Evolutionary conservation across 2,329 filamentous ascomycete species (phyloP).

Genomic region (Microascus cirrosus): DNA sequence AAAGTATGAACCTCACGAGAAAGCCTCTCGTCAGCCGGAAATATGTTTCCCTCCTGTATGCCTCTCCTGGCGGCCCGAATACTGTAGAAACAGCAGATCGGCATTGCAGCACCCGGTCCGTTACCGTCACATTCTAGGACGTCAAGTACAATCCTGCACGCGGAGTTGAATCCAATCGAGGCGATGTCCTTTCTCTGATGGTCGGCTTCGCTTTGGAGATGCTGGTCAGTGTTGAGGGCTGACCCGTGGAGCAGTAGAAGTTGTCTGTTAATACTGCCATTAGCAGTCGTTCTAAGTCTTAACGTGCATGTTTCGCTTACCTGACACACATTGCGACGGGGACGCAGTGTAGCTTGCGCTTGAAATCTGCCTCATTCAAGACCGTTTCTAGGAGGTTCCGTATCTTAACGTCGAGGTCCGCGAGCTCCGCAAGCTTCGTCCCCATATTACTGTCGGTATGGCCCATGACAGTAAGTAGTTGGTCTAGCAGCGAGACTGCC

Average conservation of each 20-base stretch:
- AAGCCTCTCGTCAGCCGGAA: background rate
- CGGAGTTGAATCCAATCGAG: background rate
- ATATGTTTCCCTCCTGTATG: background rate
- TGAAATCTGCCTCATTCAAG: background rate
- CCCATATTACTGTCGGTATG: background rate
- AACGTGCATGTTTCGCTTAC: background rate
- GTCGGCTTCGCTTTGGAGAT: background rate
- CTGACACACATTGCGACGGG: background rate
- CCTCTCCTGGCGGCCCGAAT: background rate
- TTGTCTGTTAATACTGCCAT: background rate
- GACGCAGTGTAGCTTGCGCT: background rate
- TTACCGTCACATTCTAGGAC: background rate
- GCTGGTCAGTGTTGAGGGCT: background rate
- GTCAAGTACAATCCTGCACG: background rate
- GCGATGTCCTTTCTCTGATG: background rate
- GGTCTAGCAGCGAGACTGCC: background rate
- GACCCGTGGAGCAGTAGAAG: background rate
- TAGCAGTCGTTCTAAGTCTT: background rate
- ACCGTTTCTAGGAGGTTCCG: background rate
- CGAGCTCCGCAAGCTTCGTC: background rate
- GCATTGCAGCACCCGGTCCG: background rate
- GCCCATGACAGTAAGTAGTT: background rate
- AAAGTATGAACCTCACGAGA: background rate
- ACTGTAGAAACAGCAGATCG: background rate
- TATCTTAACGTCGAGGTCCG: background rate